Evolutionary conservation across 2,329 filamentous ascomycete species (phyloP).

Genomic region (Botryotinia narcissicola): DNA sequence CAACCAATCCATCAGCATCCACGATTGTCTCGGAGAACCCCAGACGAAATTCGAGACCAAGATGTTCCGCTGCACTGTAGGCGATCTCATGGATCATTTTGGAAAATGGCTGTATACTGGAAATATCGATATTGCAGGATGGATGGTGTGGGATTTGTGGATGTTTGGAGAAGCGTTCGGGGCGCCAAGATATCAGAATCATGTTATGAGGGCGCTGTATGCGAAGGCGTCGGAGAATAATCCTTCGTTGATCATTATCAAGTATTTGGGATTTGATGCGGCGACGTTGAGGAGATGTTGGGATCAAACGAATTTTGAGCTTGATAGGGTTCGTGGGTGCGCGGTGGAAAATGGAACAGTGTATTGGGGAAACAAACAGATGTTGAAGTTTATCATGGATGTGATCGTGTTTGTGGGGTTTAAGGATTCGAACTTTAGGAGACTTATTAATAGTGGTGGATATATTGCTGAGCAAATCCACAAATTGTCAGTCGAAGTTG

Average conservation of each 20-base stretch:
- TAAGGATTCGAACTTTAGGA: neutral
- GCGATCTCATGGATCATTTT: neutral
- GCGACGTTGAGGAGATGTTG: neutral
- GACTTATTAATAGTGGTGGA: neutral
- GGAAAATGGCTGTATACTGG: neutral
- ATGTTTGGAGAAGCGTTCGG: neutral
- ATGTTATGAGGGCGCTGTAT: neutral
- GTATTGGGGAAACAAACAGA: slow-evolving; percentile 17
- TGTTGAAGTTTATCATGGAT: slow-evolving; percentile 21
- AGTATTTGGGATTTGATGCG: neutral
- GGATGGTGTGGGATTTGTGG: neutral
- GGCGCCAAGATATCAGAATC: neutral
- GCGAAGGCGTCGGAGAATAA: neutral
- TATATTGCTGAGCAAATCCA: neutral
- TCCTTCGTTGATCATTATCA: neutral
- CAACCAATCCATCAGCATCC: neutral
- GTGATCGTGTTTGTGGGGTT: slow-evolving; percentile 7
- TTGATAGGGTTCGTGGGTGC: neutral
- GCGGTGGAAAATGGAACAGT: neutral
- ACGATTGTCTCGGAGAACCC: neutral
- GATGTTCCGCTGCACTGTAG: neutral
- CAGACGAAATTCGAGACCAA: neutral
- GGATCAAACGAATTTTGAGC: neutral
- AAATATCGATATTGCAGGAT: neutral
- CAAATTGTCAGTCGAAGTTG: neutral